Base-by-base conservation (phyloP, 257 asterid genomes). In the Mitragyna speciosa region DNA sequence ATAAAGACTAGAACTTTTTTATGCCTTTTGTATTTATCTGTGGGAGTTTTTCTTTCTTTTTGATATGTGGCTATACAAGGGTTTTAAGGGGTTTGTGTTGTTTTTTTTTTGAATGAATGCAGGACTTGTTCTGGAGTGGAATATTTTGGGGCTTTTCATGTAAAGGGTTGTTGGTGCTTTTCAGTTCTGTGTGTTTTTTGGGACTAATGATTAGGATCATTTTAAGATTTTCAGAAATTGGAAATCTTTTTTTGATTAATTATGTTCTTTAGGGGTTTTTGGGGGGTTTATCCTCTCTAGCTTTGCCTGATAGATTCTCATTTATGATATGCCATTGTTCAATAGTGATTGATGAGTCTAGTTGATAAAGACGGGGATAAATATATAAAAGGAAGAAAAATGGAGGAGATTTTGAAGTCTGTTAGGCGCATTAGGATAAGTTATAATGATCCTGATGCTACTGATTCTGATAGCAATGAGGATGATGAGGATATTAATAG, bases 361-460 rank as follows among this genome's bases (percentile, higher is more conserved):
- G 45, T 71, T 17, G 26, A 22, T 58, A 58, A 58, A 7, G 65
- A 48, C 49, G 76, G 58, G 47, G 24, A 70, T 24, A 43, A 12
- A 20, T 30, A 6, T 47, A 0, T 39, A 24, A 77, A 58, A 36
- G 51, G 24, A 22, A 30, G 58, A 33, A 66, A 16, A 5, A 28
- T 49, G 51, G 79, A 75, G 69, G 69, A 68, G 20, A 28, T n/a
- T 17, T n/a, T 52, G 43, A 58, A 76, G 15, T 75, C 77, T 6
- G 48, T 71, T 30, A 78, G 70, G 41, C 83, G 73, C 78, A 76
- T 86, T 52, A 47, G 81, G 20, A 81, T 86, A 3, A 65, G 26
- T 30, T 86, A 83, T 59, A 45, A 48, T 64, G 89, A 86, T 78
- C 89, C 89, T 33, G 87, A 86, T 75, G 89, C 85, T 64, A 86